Base-by-base conservation (phyloP, 1,139 yeast genomes). In the Candida gigantensis region DNA sequence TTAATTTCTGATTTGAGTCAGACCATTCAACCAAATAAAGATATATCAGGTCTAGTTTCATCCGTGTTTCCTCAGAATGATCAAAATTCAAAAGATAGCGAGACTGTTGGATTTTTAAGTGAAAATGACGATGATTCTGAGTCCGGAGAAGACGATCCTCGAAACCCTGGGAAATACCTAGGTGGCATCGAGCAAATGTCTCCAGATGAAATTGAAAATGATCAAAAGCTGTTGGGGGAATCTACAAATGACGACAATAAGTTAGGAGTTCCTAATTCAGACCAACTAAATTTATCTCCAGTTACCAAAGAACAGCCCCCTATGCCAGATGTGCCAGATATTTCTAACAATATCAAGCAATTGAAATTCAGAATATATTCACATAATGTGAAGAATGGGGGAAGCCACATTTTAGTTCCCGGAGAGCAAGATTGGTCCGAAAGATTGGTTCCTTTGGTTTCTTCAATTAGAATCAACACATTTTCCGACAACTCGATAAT, bases 331-430 rank as follows among this genome's bases (percentile, higher is more conserved):
- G 42, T 58, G 2, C 51, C 54, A 3, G 43, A 43, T 9, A 40
- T 49, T 26, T 49, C 55, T 24, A 26, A 35, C 11, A 39, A 34
- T n/a, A 44, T 53, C 10, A 37, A 45, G 5, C 54, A 57, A 1
- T 33, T 64, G 4, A 40, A 38, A 12, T 62, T 67, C 45, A 52
- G 72, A 23, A 53, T 67, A 14, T 66, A 66, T 43, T 60, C 69
- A 5, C 72, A 67, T 40, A 67, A 67, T 45, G 56, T 66, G 32
- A 64, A 62, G 38, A 65, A 64, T 42, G 70, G 68, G 3, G 66
- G 60, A 10, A 58, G 56, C 37, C 51, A 46, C 5, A 39, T 36
- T 6, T 47, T 63, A 13, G 60, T 46, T 4, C 47, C 55, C 1
- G 70, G 68, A 2, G 72, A 66, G 43, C 50, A 45, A 31, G 45